Percentiles rank a stretch among this genome's conserved stretches.
These are phyloP conservation scores for Didymella lethalis DNA, from an alignment of 2,329 filamentous ascomycete species.

Conservation along the genomic window DNA sequence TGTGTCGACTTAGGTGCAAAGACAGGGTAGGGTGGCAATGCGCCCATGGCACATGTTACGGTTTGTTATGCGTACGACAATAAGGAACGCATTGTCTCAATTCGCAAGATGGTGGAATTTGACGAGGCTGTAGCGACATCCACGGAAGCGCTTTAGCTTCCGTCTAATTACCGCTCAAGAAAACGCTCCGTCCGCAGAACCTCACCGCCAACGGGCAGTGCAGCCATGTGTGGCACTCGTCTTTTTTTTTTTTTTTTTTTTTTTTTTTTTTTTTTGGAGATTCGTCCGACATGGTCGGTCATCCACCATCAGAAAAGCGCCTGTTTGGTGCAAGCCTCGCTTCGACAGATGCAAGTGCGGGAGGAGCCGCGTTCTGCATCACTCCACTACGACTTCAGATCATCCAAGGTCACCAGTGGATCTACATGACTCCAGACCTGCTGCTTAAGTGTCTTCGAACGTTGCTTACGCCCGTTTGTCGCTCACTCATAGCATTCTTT, in stretches of 20 bases:
- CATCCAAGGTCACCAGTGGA: neutral
- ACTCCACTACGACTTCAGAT: neutral
- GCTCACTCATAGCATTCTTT: neutral
- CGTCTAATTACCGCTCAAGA: neutral
- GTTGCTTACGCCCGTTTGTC: neutral
- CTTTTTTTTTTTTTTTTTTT: too few relatives aligned
- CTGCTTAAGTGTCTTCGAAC: neutral
- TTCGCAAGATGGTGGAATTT: conserved; percentile 18
- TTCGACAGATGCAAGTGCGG: conserved; percentile 1
- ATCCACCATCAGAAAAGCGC: neutral
- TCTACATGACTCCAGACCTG: neutral
- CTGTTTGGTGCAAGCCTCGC: conserved; percentile 3
- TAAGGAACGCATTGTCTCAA: conserved; percentile 4
- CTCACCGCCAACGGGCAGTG: neutral
- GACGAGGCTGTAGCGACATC: conserved; percentile 12
- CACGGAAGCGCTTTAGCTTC: neutral
- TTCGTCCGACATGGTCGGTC: neutral
- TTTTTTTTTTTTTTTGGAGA: neutral
- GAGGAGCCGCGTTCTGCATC: conserved; percentile 20
- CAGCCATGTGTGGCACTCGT: neutral
- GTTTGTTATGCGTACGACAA: conserved; percentile 22
- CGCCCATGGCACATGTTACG: conserved; percentile 12
- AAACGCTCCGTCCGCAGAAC: neutral
- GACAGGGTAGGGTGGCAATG: conserved; percentile 4
- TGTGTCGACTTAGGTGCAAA: conserved; percentile 2